phyloP scores from a whole-genome alignment of 108 stramenopile species.

The Skeletonema costatum region DNA sequence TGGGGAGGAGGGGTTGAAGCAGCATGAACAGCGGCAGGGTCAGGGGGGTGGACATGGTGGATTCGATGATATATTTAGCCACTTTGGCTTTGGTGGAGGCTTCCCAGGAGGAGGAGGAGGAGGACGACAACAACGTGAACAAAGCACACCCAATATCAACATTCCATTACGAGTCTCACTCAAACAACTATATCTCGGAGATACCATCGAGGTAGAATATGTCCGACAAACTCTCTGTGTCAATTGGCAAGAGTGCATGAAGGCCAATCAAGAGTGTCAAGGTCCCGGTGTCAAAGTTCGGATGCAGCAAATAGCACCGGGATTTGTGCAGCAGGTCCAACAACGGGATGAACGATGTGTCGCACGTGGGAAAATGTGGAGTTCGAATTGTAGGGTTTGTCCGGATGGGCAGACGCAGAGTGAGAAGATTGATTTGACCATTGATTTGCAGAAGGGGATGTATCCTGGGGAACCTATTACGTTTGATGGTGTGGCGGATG shows the following conservation, averaged over 20 bases:
- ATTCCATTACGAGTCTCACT: constrained; percentile 91
- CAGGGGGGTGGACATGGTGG: constrained; percentile 74
- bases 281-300: constrained; percentile 88
- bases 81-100: constrained; percentile 75
- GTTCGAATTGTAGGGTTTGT: constrained; percentile 81
- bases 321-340: constrained; percentile 98
- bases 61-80: constrained; percentile 79
- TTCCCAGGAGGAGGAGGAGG: constrained; percentile 82
- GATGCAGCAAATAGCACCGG: constrained; percentile 96
- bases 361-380: constrained; percentile 94
- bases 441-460: constrained; percentile 88
- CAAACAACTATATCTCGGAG: constrained; percentile 92
- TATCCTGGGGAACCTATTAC: constrained; percentile 80
- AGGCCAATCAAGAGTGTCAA: constrained; percentile 83
- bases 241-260: constrained; percentile 92
- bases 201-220: constrained; percentile 91
- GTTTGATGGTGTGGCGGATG: constrained; percentile 90
- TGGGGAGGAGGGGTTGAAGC: constrained; percentile 97
- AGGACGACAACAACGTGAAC: constrained; percentile 74
- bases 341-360: constrained; percentile 91
- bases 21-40: constrained; percentile 81
- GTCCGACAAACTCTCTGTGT: constrained; percentile 90
- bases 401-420: constrained; percentile 90
- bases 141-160: constrained; percentile 89
- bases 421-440: constrained; percentile 93